Conservation (phyloP, 352 stramenopile genomes). For the Phytophthora lateralis region DNA sequence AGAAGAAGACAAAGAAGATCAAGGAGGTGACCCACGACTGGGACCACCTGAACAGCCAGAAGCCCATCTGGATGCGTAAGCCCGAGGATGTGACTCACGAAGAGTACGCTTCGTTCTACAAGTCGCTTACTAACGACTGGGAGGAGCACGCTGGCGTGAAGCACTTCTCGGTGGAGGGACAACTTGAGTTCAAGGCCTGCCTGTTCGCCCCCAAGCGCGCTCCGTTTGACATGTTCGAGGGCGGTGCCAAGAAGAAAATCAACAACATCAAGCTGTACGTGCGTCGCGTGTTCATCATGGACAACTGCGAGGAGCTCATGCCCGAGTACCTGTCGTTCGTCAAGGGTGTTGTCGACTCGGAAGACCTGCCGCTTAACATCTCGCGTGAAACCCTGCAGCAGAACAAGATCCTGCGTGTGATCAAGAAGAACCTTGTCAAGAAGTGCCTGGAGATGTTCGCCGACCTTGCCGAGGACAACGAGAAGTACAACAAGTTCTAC, state of each 20-base stretch:
- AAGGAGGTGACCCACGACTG: constrained; percentile 99
- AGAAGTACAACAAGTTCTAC: constrained; percentile 99
- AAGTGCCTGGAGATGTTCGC: constrained; percentile 99
- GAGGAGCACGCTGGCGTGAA: constrained; percentile 98
- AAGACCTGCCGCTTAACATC: constrained; percentile 99
- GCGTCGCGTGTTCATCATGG: constrained; percentile 99
- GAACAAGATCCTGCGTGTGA: constrained; percentile 99
- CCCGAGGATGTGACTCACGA: constrained; percentile 99
- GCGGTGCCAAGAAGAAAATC: constrained; percentile 98
- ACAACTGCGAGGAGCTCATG: constrained; percentile 99
- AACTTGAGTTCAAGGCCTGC: constrained; percentile 99
- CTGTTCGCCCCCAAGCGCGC: constrained; percentile 98
- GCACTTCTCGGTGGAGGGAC: constrained; percentile 99
- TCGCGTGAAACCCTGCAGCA: constrained; percentile 99
- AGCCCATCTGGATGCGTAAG: constrained; percentile 99
- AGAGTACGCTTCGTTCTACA: constrained; percentile 99
- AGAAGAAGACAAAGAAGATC: constrained; percentile 98
- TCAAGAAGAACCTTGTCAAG: constrained; percentile 99
- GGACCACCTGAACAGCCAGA: constrained; percentile 99
- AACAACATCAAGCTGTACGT: constrained; percentile 99
- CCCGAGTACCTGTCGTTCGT: constrained; percentile 99
- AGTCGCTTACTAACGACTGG: constrained; percentile 99
- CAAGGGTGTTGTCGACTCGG: constrained; percentile 99
- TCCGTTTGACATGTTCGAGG: constrained; percentile 99
- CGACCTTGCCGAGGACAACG: constrained; percentile 97